A percentile compares a stretch with the other conserved stretches of the same genome.
Conservation (phyloP, 2,329 filamentous ascomycete species). For the Alternaria gaisen region DNA sequence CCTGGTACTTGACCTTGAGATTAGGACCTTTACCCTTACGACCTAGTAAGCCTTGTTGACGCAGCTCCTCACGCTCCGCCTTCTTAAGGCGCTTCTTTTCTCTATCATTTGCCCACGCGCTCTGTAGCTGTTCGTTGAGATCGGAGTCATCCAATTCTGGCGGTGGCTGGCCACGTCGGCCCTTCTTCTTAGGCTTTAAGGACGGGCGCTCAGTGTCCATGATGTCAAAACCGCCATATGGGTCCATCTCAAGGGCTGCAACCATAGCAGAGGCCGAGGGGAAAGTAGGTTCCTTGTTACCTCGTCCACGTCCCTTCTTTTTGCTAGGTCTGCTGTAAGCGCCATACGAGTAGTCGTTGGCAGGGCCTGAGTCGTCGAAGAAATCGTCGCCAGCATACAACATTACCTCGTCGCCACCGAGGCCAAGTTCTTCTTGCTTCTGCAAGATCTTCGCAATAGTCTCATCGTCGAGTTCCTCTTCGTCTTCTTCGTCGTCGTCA, state of each 20-base stretch:
- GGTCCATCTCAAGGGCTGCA: slow-evolving; percentile 66
- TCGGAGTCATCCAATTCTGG: slow-evolving; percentile 57
- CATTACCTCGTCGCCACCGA: slow-evolving; percentile 66
- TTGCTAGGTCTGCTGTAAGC: slow-evolving; percentile 38
- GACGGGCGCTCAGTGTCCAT: slow-evolving; percentile 83
- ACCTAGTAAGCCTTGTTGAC: slow-evolving; percentile 55
- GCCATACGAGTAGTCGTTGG: slow-evolving; percentile 19
- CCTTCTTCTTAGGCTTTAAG: slow-evolving; percentile 71
- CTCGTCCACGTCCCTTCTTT: slow-evolving; percentile 28
- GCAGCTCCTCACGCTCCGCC: slow-evolving; percentile 57
- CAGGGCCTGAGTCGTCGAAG: slow-evolving; percentile 45
- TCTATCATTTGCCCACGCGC: slow-evolving; percentile 56
- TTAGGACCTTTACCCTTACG: slow-evolving; percentile 55
- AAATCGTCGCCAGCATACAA: slow-evolving; percentile 62
- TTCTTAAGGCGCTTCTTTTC: slow-evolving; percentile 58
- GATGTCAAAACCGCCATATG: slow-evolving; percentile 77
- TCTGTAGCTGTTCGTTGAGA: slow-evolving; percentile 51
- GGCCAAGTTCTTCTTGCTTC: slow-evolving; percentile 70
- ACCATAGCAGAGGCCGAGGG: slow-evolving; percentile 65
- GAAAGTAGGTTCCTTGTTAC: slow-evolving; percentile 50
- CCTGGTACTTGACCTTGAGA: slow-evolving; percentile 74
- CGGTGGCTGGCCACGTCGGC: slow-evolving; percentile 63
- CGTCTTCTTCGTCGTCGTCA: slow-evolving; percentile 42
- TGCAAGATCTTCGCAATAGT: slow-evolving; percentile 67
- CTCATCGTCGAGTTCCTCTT: slow-evolving; percentile 63